These are phyloP conservation scores for Plantago lanceolata DNA, from an alignment of 305 asterid genomes.

Conservation along the genomic window DNA sequence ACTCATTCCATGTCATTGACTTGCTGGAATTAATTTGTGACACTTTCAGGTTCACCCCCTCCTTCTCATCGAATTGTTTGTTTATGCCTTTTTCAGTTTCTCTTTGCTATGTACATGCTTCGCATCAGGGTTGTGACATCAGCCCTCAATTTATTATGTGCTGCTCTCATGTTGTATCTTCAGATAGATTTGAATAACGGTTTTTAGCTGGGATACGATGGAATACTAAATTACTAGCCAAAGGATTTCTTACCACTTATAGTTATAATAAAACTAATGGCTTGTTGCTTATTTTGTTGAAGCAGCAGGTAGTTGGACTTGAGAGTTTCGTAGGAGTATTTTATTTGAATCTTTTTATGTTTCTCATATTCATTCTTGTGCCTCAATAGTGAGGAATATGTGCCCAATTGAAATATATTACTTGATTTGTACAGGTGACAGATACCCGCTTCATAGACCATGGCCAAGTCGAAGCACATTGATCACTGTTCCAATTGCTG, in stretches of 20 bases:
- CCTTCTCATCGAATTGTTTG: background rate
- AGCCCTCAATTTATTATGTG: background rate
- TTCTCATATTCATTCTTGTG: conserved; percentile 16
- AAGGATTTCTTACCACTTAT: background rate
- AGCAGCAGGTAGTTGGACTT: too few relatives aligned
- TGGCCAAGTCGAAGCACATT: conserved; percentile 50
- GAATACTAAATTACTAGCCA: background rate
- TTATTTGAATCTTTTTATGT: background rate
- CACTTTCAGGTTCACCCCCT: too few relatives aligned
- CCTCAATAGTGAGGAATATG: conserved; percentile 1
- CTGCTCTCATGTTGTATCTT: background rate
- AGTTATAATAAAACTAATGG: too few relatives aligned
- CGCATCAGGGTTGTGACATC: too few relatives aligned
- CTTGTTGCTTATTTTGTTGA: background rate
- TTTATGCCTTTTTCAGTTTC: background rate
- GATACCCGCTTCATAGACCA: conserved; percentile 49
- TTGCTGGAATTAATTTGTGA: too few relatives aligned
- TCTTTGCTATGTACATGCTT: too few relatives aligned
- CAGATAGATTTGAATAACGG: background rate
- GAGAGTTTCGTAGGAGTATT: background rate
- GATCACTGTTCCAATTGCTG: conserved; percentile 49
- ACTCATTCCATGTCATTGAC: too few relatives aligned
- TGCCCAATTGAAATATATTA: conserved; percentile 18
- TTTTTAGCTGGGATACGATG: background rate
- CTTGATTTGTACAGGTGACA: conserved; percentile 48